Base-by-base conservation (phyloP, 345 rosid genomes). In the Salix brachista region DNA sequence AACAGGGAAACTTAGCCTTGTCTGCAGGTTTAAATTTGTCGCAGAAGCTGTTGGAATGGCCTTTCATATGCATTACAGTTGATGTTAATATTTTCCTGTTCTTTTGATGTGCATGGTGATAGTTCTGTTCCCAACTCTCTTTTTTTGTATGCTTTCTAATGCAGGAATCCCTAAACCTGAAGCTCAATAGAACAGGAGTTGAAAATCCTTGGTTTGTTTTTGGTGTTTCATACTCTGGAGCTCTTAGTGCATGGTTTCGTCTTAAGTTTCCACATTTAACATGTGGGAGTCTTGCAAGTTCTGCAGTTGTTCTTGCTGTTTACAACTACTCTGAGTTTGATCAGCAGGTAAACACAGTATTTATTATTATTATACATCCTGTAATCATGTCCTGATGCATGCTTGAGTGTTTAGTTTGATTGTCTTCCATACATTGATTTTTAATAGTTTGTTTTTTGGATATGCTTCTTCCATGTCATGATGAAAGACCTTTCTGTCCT, bases 231-330 rank as follows among this genome's bases (percentile, higher is more conserved):
- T 95, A 95, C 72, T 8, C 99, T 71, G 99, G 99, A 85, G 99
- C 99, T 72, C 88, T 95, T 39, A 95, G 99, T 79, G 97, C 97
- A 30, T 95, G 99, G 97, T 95, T 91, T 83, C 91, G 93, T 68
- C 97, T 95, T 26, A 95, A 95, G 82, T 95, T 90, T 74, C 99
- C 99, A 69, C 99, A 95, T 81, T 81, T 95, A 79, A 90, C 99
- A 0, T 95, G 99, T 52, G 96, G 97, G 88, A 95, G 99, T 80
- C 94, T 95, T 44, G 98, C 99, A 77, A 95, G 99, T 83, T 95
- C 98, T 52, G 99, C 96, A 0, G 99, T 95, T 82, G 98, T 95
- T 85, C 93, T 84, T 76, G 93, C 99, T 75, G 90, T 95, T 66
- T 90, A 89, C 70, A 83, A 93, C 65, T 95, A 76, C 84, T 82